Conservation (phyloP, 192 early-diverging fungal species). For the Podila epigama region DNA sequence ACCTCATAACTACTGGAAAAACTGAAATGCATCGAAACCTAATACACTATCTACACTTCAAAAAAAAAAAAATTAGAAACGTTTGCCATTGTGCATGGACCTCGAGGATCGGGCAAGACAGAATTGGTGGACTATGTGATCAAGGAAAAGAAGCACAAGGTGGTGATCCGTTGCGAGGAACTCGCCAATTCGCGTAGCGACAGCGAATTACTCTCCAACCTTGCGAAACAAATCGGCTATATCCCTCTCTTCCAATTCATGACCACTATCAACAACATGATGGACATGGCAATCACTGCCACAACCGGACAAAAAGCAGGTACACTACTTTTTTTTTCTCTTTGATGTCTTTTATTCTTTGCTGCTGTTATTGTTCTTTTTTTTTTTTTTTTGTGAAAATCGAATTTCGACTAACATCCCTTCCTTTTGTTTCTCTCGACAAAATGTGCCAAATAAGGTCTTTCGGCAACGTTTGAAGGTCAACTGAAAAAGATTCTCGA, state of each 20-base stretch:
- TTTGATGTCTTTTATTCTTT: not conserved
- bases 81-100: conserved; percentile 86
- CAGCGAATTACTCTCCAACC: conserved; percentile 71
- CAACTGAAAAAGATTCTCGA: conserved; percentile 89
- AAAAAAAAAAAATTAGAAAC: conserved; percentile 65
- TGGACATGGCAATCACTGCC: conserved; percentile 86
- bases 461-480: conserved; percentile 81
- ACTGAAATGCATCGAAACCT: not conserved
- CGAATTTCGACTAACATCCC: not conserved
- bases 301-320: conserved; percentile 88
- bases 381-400: not conserved
- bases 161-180: conserved; percentile 82
- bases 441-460: too few species aligned
- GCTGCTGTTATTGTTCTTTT: too few species aligned
- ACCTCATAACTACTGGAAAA: not conserved
- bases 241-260: conserved; percentile 90
- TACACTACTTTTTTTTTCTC: conserved; percentile 9
- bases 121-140: conserved; percentile 77
- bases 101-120: conserved; percentile 84
- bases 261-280: conserved; percentile 72
- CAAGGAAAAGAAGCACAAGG: conserved; percentile 70
- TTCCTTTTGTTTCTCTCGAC: too few species aligned
- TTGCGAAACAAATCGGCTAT: conserved; percentile 90
- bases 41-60: not conserved
- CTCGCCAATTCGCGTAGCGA: conserved; percentile 77